These are phyloP conservation scores for Letharia columbiana DNA, from an alignment of 495 filamentous ascomycete species.

Conservation along the genomic window DNA sequence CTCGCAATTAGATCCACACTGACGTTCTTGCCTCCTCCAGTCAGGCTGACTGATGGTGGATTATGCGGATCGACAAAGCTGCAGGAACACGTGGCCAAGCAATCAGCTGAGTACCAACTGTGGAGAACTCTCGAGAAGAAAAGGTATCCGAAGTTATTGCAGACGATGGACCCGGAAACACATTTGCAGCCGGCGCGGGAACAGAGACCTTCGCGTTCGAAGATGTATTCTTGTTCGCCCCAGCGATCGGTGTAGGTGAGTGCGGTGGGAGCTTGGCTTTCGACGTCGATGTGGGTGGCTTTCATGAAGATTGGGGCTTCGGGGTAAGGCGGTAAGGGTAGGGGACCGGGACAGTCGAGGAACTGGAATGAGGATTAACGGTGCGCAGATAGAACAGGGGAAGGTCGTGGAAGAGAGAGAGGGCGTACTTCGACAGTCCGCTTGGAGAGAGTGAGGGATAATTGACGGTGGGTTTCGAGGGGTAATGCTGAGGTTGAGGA, in stretches of 20 bases:
- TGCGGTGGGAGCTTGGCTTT: not conserved
- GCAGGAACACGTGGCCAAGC: not conserved
- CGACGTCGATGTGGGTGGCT: not conserved
- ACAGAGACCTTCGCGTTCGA: not conserved
- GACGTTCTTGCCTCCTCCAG: not conserved
- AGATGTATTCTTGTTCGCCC: not conserved
- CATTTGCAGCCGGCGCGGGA: slow-evolving; percentile 7
- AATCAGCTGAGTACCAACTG: not conserved
- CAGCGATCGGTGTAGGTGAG: not conserved
- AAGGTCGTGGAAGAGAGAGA: not conserved
- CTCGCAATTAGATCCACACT: not conserved
- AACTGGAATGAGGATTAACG: not conserved
- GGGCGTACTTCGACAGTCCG: not conserved
- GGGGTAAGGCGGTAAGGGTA: not conserved
- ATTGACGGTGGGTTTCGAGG: not conserved
- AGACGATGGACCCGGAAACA: not conserved
- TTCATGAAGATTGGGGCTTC: slow-evolving; percentile 5
- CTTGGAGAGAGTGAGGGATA: not conserved
- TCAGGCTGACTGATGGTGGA: not conserved
- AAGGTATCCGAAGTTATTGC: slow-evolving; percentile 1
- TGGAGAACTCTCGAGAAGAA: not conserved
- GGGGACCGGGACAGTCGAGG: not conserved
- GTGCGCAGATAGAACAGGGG: not conserved
- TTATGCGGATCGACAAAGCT: not conserved
- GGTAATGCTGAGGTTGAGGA: not conserved